A percentile compares a stretch with the other conserved stretches of the same genome.
phyloP scores from a whole-genome alignment of 2,329 filamentous ascomycete species.

The Neoscytalidium dimidiatum region DNA sequence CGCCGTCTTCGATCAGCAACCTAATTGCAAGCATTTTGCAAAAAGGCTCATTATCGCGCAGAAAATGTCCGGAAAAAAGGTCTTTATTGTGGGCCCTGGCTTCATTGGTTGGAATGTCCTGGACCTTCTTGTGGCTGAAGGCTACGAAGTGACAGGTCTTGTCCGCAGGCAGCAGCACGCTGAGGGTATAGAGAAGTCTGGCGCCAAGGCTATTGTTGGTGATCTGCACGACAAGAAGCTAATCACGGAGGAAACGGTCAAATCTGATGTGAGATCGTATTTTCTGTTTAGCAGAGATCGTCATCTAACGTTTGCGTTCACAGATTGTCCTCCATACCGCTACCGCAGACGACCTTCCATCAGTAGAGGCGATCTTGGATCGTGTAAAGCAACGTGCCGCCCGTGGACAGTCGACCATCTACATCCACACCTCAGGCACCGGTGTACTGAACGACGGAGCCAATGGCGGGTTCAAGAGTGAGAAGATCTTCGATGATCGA shows the following conservation, averaged over 20 bases:
- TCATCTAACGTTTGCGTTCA: not conserved
- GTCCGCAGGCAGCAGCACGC: slow-evolving; percentile 43
- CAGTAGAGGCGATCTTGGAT: slow-evolving; percentile 47
- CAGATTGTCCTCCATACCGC: slow-evolving; percentile 49
- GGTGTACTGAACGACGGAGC: slow-evolving; percentile 32
- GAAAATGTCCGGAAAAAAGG: slow-evolving; percentile 25
- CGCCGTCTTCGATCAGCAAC: too few species aligned
- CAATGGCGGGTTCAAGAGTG: slow-evolving; percentile 33
- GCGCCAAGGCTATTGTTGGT: slow-evolving; percentile 43
- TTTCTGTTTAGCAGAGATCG: too few species aligned
- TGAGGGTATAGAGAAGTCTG: slow-evolving; percentile 38
- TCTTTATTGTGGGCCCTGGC: slow-evolving; percentile 50
- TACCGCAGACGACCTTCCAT: slow-evolving; percentile 52
- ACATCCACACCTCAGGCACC: slow-evolving; percentile 53
- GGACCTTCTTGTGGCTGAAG: slow-evolving; percentile 44
- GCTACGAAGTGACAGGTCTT: slow-evolving; percentile 46
- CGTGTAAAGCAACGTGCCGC: slow-evolving; percentile 44
- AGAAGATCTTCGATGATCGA: slow-evolving; percentile 48
- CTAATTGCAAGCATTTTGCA: too few species aligned
- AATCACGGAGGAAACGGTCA: slow-evolving; percentile 39
- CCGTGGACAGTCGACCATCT: slow-evolving; percentile 44
- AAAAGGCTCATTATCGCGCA: not conserved
- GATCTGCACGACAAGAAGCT: slow-evolving; percentile 43
- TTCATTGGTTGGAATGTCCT: slow-evolving; percentile 53
- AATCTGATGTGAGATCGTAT: slow-evolving; percentile 45